Evolutionary conservation across 352 stramenopile species (phyloP).

Genomic region (Globisporangium solare): DNA sequence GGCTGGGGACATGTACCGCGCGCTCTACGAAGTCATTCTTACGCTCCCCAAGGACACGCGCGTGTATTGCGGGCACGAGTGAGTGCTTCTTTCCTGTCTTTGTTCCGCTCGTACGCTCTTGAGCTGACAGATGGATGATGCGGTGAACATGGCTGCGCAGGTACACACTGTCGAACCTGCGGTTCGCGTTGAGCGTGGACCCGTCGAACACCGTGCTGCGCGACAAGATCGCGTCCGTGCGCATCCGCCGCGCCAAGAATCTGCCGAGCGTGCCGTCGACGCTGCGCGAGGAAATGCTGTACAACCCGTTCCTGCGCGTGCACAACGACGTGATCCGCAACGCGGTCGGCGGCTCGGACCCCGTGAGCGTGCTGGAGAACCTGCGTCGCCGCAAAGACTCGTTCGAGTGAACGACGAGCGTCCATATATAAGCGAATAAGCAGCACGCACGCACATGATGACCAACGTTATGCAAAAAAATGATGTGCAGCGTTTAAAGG

Average conservation of each 20-base stretch:
- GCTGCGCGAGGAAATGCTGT: slow-evolving; percentile 82
- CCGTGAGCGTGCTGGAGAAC: slow-evolving; percentile 77
- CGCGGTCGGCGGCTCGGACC: slow-evolving; percentile 69
- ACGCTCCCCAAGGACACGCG: slow-evolving; percentile 83
- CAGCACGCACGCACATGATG: not conserved
- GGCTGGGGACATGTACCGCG: slow-evolving; percentile 85
- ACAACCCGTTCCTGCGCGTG: slow-evolving; percentile 84
- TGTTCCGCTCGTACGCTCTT: not conserved
- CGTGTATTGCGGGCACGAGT: slow-evolving; percentile 88
- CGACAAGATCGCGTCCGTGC: slow-evolving; percentile 83
- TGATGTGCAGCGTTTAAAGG: too few relatives aligned
- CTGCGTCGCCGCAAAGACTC: slow-evolving; percentile 74
- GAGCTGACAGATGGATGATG: too few relatives aligned
- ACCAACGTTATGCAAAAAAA: too few relatives aligned
- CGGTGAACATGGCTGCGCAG: slow-evolving; percentile 10
- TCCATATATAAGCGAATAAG: not conserved
- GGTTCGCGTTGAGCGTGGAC: slow-evolving; percentile 92
- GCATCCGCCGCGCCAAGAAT: slow-evolving; percentile 72
- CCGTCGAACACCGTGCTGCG: slow-evolving; percentile 84
- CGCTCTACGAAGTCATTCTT: slow-evolving; percentile 84
- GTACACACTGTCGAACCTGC: slow-evolving; percentile 92
- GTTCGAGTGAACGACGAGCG: slow-evolving; percentile 37
- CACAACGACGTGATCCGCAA: slow-evolving; percentile 82
- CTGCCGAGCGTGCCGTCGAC: slow-evolving; percentile 91
- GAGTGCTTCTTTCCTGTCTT: slow-evolving; percentile 1